Conservation (phyloP, 176 grass and related monocot genomes). For the Aegilops tauschii region DNA sequence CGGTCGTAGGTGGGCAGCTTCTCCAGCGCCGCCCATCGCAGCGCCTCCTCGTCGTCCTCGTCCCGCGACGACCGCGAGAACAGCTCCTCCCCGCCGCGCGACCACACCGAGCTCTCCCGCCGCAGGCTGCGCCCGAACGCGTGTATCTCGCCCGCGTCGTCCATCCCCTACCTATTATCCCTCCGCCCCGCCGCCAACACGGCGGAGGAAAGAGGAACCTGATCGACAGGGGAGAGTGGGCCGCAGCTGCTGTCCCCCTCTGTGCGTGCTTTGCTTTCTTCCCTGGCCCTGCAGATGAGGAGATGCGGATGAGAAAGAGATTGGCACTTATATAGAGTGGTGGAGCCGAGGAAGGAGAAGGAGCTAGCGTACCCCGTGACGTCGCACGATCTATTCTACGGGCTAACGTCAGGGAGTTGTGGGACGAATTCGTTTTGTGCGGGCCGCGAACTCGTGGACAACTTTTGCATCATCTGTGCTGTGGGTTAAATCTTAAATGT, state of each 20-base stretch:
- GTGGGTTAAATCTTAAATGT: not conserved
- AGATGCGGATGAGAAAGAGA: slow-evolving; percentile 7
- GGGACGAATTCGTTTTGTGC: not conserved
- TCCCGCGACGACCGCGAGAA: slow-evolving; percentile 47
- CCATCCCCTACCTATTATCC: slow-evolving; percentile 13
- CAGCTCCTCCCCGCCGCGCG: slow-evolving; percentile 15
- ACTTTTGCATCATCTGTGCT: not conserved
- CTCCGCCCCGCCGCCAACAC: not conserved
- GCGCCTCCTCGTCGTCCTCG: slow-evolving; percentile 73
- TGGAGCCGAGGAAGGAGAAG: not conserved
- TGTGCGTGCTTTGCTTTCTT: not conserved
- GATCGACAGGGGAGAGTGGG: not conserved
- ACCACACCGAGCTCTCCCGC: slow-evolving; percentile 42
- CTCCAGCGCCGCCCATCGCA: slow-evolving; percentile 70
- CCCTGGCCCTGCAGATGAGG: not conserved
- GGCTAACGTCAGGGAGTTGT: not conserved
- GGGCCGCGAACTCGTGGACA: not conserved
- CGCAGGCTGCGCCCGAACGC: slow-evolving; percentile 38
- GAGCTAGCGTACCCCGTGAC: slow-evolving; percentile 25
- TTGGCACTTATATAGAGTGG: not conserved
- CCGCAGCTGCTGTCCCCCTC: not conserved
- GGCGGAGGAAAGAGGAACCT: not conserved
- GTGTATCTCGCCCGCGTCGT: slow-evolving; percentile 53
- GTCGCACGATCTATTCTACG: not conserved
- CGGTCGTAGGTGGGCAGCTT: slow-evolving; percentile 66